Conservation (phyloP, 345 rosid genomes). For the Rhodamnia rubescens region DNA sequence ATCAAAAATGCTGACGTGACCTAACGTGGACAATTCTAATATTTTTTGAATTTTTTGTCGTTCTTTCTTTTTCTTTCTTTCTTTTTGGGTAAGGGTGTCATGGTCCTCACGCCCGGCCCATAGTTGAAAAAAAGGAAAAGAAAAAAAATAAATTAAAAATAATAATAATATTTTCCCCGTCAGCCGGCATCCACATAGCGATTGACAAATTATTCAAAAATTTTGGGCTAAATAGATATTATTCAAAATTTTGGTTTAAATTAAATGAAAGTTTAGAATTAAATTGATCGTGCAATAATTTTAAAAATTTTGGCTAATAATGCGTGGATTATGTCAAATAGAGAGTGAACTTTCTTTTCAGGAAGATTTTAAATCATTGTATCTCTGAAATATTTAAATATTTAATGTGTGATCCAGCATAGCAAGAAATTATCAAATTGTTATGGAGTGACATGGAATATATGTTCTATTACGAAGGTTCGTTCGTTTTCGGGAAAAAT, state of each 20-base stretch:
- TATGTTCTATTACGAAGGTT: not conserved
- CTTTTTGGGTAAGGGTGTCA: not conserved
- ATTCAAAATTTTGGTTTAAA: no score
- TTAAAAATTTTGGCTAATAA: rapidly evolving
- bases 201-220: rapidly evolving
- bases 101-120: not conserved
- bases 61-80: not conserved
- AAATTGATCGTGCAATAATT: not conserved
- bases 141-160: not conserved
- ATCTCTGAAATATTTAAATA: not conserved
- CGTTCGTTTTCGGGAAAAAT: no score
- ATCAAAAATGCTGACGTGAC: rapidly evolving
- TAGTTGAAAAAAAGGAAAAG: not conserved
- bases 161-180: rapidly evolving
- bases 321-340: not conserved
- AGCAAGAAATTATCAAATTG: not conserved
- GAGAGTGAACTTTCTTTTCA: not conserved
- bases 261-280: no score
- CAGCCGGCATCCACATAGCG: rapidly evolving
- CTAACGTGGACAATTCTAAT: not conserved
- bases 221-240: no score
- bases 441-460: not conserved
- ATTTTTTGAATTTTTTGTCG: not conserved
- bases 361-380: not conserved
- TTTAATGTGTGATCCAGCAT: not conserved